Conservation (phyloP, 2,329 filamentous ascomycete species). For the Albifimbria verrucaria region DNA sequence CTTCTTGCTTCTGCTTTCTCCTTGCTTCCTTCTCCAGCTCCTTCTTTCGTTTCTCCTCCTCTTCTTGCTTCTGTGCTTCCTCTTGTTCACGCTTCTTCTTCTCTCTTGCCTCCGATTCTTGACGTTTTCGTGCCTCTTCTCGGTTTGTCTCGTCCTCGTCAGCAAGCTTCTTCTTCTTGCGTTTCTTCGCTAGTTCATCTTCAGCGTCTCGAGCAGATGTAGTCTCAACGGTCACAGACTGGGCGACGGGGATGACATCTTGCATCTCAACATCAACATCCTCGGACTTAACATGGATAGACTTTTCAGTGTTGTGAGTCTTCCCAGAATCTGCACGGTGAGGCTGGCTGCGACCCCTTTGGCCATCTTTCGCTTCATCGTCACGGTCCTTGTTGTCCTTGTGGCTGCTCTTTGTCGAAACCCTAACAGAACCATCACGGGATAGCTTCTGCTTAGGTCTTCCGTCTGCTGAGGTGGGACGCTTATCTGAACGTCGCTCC, state of each 20-base stretch:
- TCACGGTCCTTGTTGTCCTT: conserved; percentile 33
- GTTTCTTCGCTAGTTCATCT: conserved; percentile 24
- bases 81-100: conserved; percentile 28
- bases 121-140: conserved; percentile 21
- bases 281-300: conserved; percentile 56
- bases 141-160: conserved; percentile 31
- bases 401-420: conserved; percentile 21
- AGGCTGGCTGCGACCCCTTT: conserved; percentile 33
- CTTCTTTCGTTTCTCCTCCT: conserved; percentile 24
- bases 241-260: conserved; percentile 35
- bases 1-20: conserved; percentile 13
- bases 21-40: conserved; percentile 23
- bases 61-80: conserved; percentile 24
- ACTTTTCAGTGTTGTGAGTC: conserved; percentile 39
- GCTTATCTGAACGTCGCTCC: conserved; percentile 42
- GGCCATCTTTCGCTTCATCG: conserved; percentile 33
- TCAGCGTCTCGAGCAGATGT: conserved; percentile 27
- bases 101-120: conserved; percentile 32
- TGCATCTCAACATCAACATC: conserved; percentile 55
- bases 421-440: conserved; percentile 35
- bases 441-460: conserved; percentile 40
- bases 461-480: conserved; percentile 42
- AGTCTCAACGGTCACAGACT: not conserved
- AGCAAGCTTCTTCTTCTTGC: conserved; percentile 26
- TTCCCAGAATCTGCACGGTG: conserved; percentile 40